A percentile compares a stretch with the other conserved stretches of the same genome.
phyloP scores from a whole-genome alignment of 2,329 filamentous ascomycete genomes.

The Macroventuria anomochaeta region DNA sequence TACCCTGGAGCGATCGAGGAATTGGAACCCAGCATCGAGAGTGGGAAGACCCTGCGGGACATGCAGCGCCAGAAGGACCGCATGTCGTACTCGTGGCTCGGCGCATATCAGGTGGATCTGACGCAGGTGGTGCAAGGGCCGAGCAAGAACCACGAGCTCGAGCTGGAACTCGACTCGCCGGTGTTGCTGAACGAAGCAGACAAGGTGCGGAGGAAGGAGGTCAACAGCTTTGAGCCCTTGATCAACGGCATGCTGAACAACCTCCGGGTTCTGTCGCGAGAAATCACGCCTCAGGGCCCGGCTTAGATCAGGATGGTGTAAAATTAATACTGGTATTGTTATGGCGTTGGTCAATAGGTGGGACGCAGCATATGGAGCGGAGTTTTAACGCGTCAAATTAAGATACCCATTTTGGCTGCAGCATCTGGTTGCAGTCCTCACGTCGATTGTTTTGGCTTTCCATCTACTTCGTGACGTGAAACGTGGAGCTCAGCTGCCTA shows the following conservation, averaged over 20 bases:
- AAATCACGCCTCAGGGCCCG: conserved; percentile 35
- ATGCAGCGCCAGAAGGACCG: conserved; percentile 83
- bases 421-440: conserved; percentile 4
- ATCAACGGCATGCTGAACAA: conserved; percentile 80
- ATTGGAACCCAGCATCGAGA: conserved; percentile 54
- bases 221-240: conserved; percentile 62
- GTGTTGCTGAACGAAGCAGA: conserved; percentile 71
- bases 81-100: conserved; percentile 85
- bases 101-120: conserved; percentile 83
- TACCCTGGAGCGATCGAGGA: conserved; percentile 70
- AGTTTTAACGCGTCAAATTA: conserved; percentile 34
- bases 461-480: conserved; percentile 15
- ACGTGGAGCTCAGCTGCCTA: conserved; percentile 11
- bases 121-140: conserved; percentile 76
- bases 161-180: conserved; percentile 73
- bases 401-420: conserved; percentile 39
- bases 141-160: conserved; percentile 79
- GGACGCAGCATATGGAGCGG: conserved; percentile 26
- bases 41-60: conserved; percentile 47
- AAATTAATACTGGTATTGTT: conserved; percentile 18
- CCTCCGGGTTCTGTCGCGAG: conserved; percentile 44
- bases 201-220: conserved; percentile 60
- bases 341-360: conserved; percentile 13
- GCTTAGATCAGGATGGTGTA: conserved; percentile 14
- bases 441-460: background rate